Conservation (phyloP, 371 early-diverging fungal genomes). For the Mortierella polycephala region DNA sequence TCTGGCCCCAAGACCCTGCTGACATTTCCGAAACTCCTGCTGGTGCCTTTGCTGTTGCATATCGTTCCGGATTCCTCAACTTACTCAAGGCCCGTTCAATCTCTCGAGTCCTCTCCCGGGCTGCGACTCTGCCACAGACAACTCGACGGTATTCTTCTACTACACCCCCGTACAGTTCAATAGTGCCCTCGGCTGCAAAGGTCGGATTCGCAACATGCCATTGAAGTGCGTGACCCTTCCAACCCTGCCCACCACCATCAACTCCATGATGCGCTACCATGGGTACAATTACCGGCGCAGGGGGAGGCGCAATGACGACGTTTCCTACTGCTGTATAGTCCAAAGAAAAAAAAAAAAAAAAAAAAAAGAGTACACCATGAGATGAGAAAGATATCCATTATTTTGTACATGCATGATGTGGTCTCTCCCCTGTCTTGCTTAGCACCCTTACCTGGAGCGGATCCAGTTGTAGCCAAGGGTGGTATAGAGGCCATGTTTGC, state of each 20-base stretch:
- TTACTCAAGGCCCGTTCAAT: conserved; percentile 29
- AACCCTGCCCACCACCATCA: conserved; percentile 45
- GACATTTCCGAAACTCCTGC: neutral
- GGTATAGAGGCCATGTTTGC: conserved; percentile 8
- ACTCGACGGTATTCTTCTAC: conserved; percentile 49
- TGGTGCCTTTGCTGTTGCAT: conserved; percentile 9
- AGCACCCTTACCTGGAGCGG: conserved; percentile 20
- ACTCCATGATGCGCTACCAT: conserved; percentile 25
- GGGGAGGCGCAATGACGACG: conserved; percentile 39
- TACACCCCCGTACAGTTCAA: conserved; percentile 40
- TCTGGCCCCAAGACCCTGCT: neutral
- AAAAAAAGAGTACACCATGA: neutral
- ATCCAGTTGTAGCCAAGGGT: conserved; percentile 16
- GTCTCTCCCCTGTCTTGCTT: neutral
- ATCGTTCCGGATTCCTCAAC: conserved; percentile 35
- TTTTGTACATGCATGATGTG: neutral
- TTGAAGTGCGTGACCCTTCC: conserved; percentile 48
- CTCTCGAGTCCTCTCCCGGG: conserved; percentile 29
- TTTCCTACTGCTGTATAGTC: conserved; percentile 17
- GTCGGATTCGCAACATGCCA: conserved; percentile 55
- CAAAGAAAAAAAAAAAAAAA: neutral
- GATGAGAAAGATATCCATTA: neutral
- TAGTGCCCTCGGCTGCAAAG: conserved; percentile 50
- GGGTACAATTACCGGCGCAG: conserved; percentile 25
- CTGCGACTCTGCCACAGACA: conserved; percentile 36